Conservation (phyloP, 768 basidiomycete species). For the Exidia glandulosa region DNA sequence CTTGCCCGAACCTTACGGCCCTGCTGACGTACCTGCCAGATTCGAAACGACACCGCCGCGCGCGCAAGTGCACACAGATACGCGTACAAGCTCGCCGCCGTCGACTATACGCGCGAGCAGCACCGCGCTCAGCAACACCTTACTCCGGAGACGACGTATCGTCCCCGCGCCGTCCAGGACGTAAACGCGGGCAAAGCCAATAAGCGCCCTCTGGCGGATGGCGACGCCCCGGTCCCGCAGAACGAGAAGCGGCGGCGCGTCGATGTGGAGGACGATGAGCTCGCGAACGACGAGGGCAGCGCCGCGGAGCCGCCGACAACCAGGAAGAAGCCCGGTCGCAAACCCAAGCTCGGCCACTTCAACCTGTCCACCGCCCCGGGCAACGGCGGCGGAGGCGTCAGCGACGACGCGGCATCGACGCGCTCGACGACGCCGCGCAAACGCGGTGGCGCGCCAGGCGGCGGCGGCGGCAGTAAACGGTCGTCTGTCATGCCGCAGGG, state of each 20-base stretch:
- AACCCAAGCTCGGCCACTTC: neutral
- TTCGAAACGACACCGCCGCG: constrained; percentile 57
- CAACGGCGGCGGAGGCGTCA: neutral
- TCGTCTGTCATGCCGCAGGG: constrained; percentile 40
- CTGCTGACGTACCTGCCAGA: constrained; percentile 31
- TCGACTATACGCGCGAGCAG: neutral
- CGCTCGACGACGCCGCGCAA: neutral
- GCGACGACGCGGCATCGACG: neutral
- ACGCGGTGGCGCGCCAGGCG: neutral
- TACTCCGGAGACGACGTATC: neutral
- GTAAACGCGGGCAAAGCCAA: neutral
- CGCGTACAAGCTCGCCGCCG: constrained; percentile 15
- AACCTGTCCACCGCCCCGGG: too few relatives aligned
- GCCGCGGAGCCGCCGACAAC: neutral
- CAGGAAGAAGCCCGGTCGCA: neutral
- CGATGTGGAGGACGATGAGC: constrained; percentile 6
- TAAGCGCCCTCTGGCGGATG: neutral
- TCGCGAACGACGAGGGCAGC: constrained; percentile 2
- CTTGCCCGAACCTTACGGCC: neutral
- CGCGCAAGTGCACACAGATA: constrained; percentile 49
- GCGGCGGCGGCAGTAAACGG: constrained; percentile 27
- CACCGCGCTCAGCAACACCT: neutral
- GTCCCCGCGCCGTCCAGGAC: neutral
- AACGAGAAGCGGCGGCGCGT: constrained; percentile 6
- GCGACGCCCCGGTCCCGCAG: neutral